These are phyloP conservation scores for Taxillus chinensis DNA, from an alignment of 164 flowering plant species.

Conservation along the genomic window DNA sequence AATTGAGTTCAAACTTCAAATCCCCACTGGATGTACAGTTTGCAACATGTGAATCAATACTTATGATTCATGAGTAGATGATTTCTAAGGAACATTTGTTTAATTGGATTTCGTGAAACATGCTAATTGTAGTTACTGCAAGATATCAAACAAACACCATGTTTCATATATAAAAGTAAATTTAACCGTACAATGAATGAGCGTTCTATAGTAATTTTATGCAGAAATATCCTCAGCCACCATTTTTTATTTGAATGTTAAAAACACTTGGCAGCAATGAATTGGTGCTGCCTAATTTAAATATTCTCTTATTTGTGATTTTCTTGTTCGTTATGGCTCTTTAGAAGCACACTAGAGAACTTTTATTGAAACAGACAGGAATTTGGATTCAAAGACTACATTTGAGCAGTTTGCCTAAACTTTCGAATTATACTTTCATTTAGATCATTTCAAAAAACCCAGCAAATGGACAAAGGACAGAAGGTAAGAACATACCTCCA, in stretches of 20 bases:
- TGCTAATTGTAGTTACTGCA: not conserved
- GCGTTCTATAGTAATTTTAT: not conserved
- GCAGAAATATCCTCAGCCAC: too few species aligned
- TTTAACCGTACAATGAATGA: not conserved
- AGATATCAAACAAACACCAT: not conserved
- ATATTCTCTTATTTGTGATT: too few species aligned
- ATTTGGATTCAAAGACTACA: too few species aligned
- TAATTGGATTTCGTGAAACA: not conserved
- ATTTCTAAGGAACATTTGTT: not conserved
- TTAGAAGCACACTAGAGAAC: not conserved
- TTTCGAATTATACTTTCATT: too few species aligned
- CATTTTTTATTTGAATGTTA: too few species aligned
- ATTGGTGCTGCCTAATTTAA: too few species aligned
- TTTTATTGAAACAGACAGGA: not conserved
- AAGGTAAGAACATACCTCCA: slow-evolving; percentile 26
- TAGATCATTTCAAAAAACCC: too few species aligned
- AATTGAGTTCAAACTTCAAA: not conserved
- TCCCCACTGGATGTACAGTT: not conserved
- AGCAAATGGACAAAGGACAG: too few species aligned
- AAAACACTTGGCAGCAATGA: too few species aligned
- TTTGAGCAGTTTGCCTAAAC: too few species aligned
- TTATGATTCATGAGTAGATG: not conserved
- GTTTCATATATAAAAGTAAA: not conserved
- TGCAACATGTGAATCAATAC: not conserved
- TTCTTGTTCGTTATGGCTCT: not conserved